phyloP scores from a whole-genome alignment of 805 yeast species.

The Sugiyamaella qingdaonensis region DNA sequence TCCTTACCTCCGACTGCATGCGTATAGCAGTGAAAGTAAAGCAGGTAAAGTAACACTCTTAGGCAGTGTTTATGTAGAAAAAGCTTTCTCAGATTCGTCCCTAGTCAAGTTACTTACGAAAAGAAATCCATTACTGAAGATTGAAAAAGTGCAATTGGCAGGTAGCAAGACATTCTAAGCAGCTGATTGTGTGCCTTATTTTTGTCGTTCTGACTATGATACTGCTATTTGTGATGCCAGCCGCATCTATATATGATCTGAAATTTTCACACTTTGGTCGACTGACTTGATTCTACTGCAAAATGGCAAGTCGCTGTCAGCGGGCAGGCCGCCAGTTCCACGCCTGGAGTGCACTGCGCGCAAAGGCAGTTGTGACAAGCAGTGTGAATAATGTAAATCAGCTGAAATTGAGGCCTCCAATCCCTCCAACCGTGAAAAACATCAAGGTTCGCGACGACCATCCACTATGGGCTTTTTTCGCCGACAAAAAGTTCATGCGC shows the following conservation, averaged over 20 bases:
- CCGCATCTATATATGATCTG: background rate
- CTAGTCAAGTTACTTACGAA: too few relatives aligned
- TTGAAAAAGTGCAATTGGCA: too few relatives aligned
- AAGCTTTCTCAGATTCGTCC: too few relatives aligned
- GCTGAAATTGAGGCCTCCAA: slow-evolving; percentile 63
- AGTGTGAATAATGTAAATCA: slow-evolving; percentile 1
- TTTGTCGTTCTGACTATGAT: too few relatives aligned
- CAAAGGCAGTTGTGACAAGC: background rate
- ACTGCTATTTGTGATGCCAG: background rate
- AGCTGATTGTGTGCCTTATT: too few relatives aligned
- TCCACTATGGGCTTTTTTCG: slow-evolving; percentile 92
- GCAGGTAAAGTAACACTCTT: too few relatives aligned
- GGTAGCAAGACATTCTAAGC: too few relatives aligned
- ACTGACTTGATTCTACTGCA: background rate
- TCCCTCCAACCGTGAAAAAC: slow-evolving; percentile 75
- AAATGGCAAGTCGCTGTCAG: background rate
- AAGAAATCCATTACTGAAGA: too few relatives aligned
- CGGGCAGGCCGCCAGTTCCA: background rate
- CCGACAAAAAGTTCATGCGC: slow-evolving; percentile 58
- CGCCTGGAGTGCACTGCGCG: background rate
- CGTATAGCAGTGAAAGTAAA: too few relatives aligned
- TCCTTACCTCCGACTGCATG: too few relatives aligned
- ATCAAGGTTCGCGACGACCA: slow-evolving; percentile 75
- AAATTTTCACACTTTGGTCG: background rate
- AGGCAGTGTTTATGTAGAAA: too few relatives aligned